A percentile compares a stretch with the other conserved stretches of the same genome.
phyloP scores from a whole-genome alignment of 1,284 basidiomycete genomes.

The Cryptococcus neoformans region DNA sequence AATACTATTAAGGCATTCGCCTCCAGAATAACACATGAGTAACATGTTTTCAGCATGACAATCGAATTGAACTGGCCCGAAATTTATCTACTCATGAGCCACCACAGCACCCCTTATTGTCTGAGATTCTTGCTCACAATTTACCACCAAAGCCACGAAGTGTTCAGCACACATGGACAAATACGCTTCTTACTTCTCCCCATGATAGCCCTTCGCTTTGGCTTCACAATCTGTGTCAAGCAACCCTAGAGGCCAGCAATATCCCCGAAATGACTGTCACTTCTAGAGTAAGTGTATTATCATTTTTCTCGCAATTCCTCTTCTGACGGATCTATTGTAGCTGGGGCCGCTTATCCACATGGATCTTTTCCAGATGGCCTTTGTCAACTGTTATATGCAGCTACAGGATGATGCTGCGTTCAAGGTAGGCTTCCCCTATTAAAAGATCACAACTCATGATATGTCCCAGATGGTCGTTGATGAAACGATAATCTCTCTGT shows the following conservation, averaged over 20 bases:
- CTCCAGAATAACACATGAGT: too few relatives aligned
- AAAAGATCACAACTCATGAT: not conserved
- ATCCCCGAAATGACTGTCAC: slow-evolving; percentile 29
- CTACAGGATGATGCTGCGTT: slow-evolving; percentile 22
- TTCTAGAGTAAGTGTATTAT: slow-evolving; percentile 21
- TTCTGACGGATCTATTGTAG: slow-evolving; percentile 7
- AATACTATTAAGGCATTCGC: too few relatives aligned
- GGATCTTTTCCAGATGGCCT: slow-evolving; percentile 36
- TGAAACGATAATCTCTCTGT: slow-evolving; percentile 16
- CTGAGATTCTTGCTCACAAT: slow-evolving; percentile 29
- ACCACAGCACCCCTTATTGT: slow-evolving; percentile 24
- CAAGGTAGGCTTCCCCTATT: slow-evolving; percentile 17
- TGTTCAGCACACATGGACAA: slow-evolving; percentile 28
- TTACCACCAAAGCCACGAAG: slow-evolving; percentile 19
- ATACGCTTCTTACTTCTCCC: slow-evolving; percentile 23
- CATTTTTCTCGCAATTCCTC: not conserved
- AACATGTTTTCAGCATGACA: too few relatives aligned
- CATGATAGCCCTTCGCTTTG: slow-evolving; percentile 25
- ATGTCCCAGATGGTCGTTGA: slow-evolving; percentile 22
- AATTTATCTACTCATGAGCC: not conserved
- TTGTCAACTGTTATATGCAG: slow-evolving; percentile 30
- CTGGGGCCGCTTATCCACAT: slow-evolving; percentile 28
- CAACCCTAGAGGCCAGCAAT: slow-evolving; percentile 29
- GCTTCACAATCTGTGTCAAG: slow-evolving; percentile 32
- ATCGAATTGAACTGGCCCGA: not conserved